Base-by-base conservation (phyloP, 768 basidiomycete species). In the Boletus patriciae region DNA sequence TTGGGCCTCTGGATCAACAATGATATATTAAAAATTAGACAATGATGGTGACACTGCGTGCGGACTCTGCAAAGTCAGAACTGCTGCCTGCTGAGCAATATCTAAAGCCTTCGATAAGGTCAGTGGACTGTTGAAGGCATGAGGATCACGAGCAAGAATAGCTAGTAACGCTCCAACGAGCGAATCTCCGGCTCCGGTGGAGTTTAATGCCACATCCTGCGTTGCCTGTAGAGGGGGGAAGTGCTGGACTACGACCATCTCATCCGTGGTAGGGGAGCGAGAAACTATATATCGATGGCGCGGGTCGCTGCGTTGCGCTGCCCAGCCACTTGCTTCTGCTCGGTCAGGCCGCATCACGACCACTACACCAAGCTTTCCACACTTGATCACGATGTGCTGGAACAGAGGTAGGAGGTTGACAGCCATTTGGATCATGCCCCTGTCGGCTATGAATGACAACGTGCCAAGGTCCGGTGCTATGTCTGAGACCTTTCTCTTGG, bases 161-260 rank as follows among this genome's bases (percentile, higher is more conserved):
- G 92, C 88, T n/a, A 95, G 71, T 31, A 97, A 66, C 2, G 88
- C 83, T 7, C 94, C 95, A 2, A 91, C 94, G 25, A 97, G 81
- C 4, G 91, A 87, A 73, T 98, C 95, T 0, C 95, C 95, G 1
- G 92, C 94, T 2, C 96, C 96, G 0, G 95, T 98, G 10, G 92
- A 91, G 62, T 87, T 94, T 21, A 87, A 73, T 11, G 77, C 63
- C 25, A 69, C 64, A 16, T 69, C 67, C 4, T 57, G 65, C 11
- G 81, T 72, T 16, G 76, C 59, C 1, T 71, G 66, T 18, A 80
- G 62, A 9, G 91, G 78, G 12, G 90, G 83, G 69, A 88, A 93
- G 67, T 94, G 89, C 41, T 85, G 84, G 31, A 95, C 46, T 7
- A 90, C 78, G 9, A 92, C 66, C 5, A 80, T 72, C 54, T 83